These are phyloP conservation scores for Hibiscus trionum DNA, from an alignment of 345 rosid species.

Conservation along the genomic window DNA sequence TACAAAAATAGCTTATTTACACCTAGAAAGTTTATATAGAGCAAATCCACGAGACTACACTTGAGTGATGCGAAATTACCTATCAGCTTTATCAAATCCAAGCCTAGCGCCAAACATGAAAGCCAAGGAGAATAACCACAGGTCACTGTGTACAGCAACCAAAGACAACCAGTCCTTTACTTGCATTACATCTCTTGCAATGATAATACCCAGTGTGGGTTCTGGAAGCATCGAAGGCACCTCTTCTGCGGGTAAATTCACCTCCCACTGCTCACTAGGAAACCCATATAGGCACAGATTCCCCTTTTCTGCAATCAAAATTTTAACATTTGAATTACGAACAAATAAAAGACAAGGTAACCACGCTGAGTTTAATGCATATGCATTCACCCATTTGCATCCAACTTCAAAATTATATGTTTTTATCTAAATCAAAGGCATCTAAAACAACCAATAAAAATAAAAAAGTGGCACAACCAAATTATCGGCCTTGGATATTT, in stretches of 20 bases:
- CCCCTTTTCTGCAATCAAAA: constrained; percentile 57
- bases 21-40: background rate
- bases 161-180: constrained; percentile 86
- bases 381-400: background rate
- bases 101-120: constrained; percentile 86
- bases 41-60: background rate
- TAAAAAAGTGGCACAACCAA: background rate
- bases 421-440: background rate
- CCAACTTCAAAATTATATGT: background rate
- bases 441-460: background rate
- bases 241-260: constrained; percentile 87
- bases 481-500: background rate
- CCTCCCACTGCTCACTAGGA: constrained; percentile 86
- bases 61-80: constrained; percentile 33
- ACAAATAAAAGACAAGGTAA: background rate
- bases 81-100: constrained; percentile 83
- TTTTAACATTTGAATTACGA: background rate
- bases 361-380: background rate
- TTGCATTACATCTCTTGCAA: constrained; percentile 88
- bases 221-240: constrained; percentile 95
- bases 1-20: background rate
- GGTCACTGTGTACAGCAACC: constrained; percentile 73
- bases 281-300: constrained; percentile 83
- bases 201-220: constrained; percentile 88
- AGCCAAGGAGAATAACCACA: constrained; percentile 86